Conservation (phyloP, 768 basidiomycete genomes). For the Amanita jacksonii region DNA sequence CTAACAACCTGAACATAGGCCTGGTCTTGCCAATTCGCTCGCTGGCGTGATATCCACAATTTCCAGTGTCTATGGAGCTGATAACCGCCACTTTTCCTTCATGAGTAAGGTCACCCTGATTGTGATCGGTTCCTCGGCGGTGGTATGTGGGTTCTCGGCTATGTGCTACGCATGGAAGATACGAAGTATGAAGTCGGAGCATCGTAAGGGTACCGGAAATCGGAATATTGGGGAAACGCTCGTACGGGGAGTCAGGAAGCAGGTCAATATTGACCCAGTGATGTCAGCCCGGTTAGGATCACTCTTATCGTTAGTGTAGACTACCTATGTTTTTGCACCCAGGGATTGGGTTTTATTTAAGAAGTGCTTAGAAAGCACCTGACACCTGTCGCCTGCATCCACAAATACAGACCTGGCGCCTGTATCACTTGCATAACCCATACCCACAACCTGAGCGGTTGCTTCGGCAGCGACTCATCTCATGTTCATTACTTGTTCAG, state of each 20-base stretch:
- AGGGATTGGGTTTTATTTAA: too few species aligned
- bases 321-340: too few species aligned
- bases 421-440: too few species aligned
- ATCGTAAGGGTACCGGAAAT: slow-evolving; percentile 30
- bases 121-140: slow-evolving; percentile 30
- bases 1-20: slow-evolving; percentile 31
- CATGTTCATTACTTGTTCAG: too few species aligned
- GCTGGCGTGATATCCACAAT: slow-evolving; percentile 52
- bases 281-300: background rate
- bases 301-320: background rate
- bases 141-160: slow-evolving; percentile 30
- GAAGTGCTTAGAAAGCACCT: too few species aligned
- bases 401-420: too few species aligned
- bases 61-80: slow-evolving; percentile 38
- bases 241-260: slow-evolving; percentile 13
- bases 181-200: slow-evolving; percentile 31
- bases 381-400: too few species aligned
- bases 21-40: slow-evolving; percentile 46
- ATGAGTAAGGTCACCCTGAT: slow-evolving; percentile 37
- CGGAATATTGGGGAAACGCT: slow-evolving; percentile 35
- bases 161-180: slow-evolving; percentile 36
- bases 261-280: background rate
- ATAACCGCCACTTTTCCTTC: slow-evolving; percentile 33
- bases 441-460: too few species aligned
- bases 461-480: too few species aligned